phyloP scores from a whole-genome alignment of 805 yeast genomes.

The Starmerella floris region DNA sequence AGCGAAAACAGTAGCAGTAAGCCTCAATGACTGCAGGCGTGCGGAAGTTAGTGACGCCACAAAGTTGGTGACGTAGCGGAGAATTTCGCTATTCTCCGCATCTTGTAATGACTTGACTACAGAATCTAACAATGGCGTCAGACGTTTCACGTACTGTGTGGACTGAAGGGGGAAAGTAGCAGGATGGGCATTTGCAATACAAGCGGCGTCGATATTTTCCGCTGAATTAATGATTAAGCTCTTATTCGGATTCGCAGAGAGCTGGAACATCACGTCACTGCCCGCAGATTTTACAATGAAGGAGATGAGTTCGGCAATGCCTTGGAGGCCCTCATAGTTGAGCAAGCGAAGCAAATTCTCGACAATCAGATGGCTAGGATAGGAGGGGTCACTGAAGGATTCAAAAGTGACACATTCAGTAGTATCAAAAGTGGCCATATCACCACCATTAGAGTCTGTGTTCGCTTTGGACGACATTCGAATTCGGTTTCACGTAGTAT shows the following conservation, averaged over 20 bases:
- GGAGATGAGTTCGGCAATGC: constrained; percentile 15
- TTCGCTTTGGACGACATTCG: background rate
- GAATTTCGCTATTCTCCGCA: constrained; percentile 6
- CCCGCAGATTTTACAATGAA: constrained; percentile 16
- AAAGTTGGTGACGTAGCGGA: constrained; percentile 1
- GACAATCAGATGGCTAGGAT: constrained; percentile 15
- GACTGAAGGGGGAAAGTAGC: constrained; percentile 9
- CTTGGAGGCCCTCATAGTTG: constrained; percentile 16
- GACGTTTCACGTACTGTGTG: constrained; percentile 5
- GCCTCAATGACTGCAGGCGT: constrained; percentile 16
- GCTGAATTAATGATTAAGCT: background rate
- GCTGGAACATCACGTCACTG: constrained; percentile 3
- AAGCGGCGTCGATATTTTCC: constrained; percentile 6
- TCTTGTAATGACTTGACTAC: constrained; percentile 6
- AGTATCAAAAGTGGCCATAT: background rate
- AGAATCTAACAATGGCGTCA: background rate
- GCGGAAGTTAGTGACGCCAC: constrained; percentile 6
- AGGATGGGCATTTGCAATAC: constrained; percentile 1
- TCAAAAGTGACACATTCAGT: constrained; percentile 15
- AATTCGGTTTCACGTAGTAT: background rate
- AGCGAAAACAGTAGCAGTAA: constrained; percentile 8
- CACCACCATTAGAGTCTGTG: background rate
- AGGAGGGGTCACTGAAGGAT: constrained; percentile 13
- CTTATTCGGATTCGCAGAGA: constrained; percentile 1
- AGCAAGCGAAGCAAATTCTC: constrained; percentile 19